Percentiles rank a stretch among this genome's conserved stretches.
Evolutionary conservation across 148 eudicot species (phyloP).

Genomic region (Fagopyrum esculentum): DNA sequence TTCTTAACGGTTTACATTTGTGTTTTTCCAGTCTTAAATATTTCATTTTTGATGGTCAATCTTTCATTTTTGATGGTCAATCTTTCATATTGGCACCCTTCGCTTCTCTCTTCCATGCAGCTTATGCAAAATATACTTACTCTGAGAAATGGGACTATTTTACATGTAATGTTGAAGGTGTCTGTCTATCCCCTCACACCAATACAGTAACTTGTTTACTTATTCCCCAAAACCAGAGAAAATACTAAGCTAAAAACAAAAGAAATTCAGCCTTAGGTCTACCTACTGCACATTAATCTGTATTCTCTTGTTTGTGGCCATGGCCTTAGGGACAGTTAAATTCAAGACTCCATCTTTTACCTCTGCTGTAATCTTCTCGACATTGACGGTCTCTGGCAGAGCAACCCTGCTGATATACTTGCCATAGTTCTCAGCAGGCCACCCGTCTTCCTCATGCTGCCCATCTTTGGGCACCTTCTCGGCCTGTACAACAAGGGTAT

Average conservation of each 20-base stretch:
- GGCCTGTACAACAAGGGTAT: background rate
- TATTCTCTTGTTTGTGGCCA: background rate
- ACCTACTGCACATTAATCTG: constrained; percentile 13
- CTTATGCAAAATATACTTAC: background rate
- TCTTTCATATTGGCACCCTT: background rate
- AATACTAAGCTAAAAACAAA: background rate
- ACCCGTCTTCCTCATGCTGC: constrained; percentile 17
- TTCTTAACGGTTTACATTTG: no score
- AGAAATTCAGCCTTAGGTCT: background rate
- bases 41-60: no score
- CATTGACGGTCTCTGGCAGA: constrained; percentile 53
- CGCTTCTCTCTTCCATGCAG: background rate
- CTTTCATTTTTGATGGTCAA: background rate
- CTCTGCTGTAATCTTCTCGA: constrained; percentile 59
- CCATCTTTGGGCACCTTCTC: background rate
- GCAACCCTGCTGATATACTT: constrained; percentile 41
- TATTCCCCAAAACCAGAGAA: background rate
- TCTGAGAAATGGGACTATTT: constrained; percentile 1
- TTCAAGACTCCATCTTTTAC: constrained; percentile 65
- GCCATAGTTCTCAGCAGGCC: constrained; percentile 40
- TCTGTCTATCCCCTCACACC: background rate
- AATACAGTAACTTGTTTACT: background rate
- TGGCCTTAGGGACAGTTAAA: constrained; percentile 48
- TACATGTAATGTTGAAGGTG: background rate
- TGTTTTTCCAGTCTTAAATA: no score